Evolutionary conservation across 768 basidiomycete genomes (phyloP).

Genomic region (Agrocybe pediades): DNA sequence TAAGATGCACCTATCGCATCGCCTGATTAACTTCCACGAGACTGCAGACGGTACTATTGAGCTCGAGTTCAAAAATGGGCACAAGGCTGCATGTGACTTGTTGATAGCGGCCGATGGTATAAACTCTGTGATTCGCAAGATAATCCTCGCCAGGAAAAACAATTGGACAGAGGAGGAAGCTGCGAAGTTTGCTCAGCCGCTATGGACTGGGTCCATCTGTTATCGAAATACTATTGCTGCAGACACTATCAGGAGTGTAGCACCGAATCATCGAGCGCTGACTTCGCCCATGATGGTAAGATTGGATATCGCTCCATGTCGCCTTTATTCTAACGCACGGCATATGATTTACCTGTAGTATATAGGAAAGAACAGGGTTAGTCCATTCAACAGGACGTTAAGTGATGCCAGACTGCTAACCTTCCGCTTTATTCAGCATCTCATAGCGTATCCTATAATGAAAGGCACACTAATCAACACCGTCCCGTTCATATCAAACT

Average conservation of each 20-base stretch:
- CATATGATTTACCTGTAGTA: conserved; percentile 20
- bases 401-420: not conserved
- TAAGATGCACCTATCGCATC: conserved; percentile 39
- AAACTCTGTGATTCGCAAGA: conserved; percentile 33
- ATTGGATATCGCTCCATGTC: not conserved
- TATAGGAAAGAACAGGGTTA: conserved; percentile 32
- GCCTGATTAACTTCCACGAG: conserved; percentile 43
- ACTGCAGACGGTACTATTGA: conserved; percentile 19
- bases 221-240: conserved; percentile 34
- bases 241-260: conserved; percentile 21
- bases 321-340: not conserved
- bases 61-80: conserved; percentile 48
- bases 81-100: conserved; percentile 48
- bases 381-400: not conserved
- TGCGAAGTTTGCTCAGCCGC: conserved; percentile 25
- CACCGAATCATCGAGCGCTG: conserved; percentile 24
- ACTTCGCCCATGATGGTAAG: conserved; percentile 28
- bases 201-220: conserved; percentile 41
- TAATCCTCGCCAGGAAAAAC: conserved; percentile 16
- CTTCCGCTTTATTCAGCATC: conserved; percentile 20
- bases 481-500: conserved; percentile 27
- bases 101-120: conserved; percentile 44
- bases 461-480: conserved; percentile 34
- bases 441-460: conserved; percentile 35
- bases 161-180: conserved; percentile 14